Conservation (phyloP, 495 filamentous ascomycete genomes). For the Acidiella bohemica region DNA sequence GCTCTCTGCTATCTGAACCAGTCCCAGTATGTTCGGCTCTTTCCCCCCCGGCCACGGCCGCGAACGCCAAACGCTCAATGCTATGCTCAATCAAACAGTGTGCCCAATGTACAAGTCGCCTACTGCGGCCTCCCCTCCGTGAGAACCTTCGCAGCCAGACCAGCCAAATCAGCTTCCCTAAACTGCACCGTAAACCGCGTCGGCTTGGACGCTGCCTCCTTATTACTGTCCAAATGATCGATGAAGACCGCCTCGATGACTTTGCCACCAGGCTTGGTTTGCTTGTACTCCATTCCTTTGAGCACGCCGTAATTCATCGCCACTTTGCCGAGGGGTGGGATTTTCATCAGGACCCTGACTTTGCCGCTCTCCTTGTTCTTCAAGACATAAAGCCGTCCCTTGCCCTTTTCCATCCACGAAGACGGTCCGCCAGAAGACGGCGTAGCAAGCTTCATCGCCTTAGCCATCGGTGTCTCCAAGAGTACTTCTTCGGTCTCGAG, state of each 20-base stretch:
- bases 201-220: conserved; percentile 1
- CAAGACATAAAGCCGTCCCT: conserved; percentile 22
- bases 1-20: too few relatives aligned
- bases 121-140: conserved; percentile 2
- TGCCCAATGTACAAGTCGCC: too few relatives aligned
- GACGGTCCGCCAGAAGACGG: not conserved
- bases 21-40: too few relatives aligned
- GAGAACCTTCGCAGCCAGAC: conserved; percentile 11
- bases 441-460: conserved; percentile 10
- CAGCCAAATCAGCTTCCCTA: conserved; percentile 8
- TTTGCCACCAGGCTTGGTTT: conserved; percentile 2
- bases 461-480: conserved; percentile 15
- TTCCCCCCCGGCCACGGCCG: too few relatives aligned
- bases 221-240: conserved; percentile 10
- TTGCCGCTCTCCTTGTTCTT: conserved; percentile 22
- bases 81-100: not conserved
- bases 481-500: conserved; percentile 18
- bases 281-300: conserved; percentile 6
- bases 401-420: conserved; percentile 18
- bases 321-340: conserved; percentile 14
- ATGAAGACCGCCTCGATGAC: conserved; percentile 7
- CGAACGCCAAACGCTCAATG: not conserved
- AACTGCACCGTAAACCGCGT: conserved; percentile 11
- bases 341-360: conserved; percentile 18
- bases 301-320: conserved; percentile 18